Conservation (phyloP, 345 rosid genomes). For the Isatis tinctoria region DNA sequence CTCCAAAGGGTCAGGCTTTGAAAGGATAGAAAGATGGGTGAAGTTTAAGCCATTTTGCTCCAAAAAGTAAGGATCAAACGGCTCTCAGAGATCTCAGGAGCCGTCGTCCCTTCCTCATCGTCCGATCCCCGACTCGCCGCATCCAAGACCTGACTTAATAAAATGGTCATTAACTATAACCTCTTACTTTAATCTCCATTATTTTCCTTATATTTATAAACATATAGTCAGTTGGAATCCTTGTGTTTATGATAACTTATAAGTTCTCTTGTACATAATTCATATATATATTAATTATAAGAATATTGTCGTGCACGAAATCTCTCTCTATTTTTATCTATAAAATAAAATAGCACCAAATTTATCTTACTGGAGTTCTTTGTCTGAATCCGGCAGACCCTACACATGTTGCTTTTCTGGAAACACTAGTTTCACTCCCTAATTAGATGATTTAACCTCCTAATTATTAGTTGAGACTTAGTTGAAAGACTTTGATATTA, state of each 20-base stretch:
- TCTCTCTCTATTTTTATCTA: neutral
- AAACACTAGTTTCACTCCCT: constrained; percentile 24
- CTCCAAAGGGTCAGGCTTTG: constrained; percentile 17
- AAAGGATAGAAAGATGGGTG: constrained; percentile 6
- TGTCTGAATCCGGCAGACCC: constrained; percentile 20
- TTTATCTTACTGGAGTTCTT: neutral
- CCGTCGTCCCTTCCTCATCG: constrained; percentile 28
- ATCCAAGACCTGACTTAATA: neutral
- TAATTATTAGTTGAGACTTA: constrained; percentile 8
- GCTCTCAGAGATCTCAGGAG: constrained; percentile 31
- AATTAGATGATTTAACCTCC: constrained; percentile 1
- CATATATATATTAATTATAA: neutral
- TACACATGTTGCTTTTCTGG: constrained; percentile 33
- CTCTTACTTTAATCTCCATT: constrained; percentile 14
- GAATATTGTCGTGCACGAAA: constrained; percentile 31
- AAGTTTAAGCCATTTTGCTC: constrained; percentile 20
- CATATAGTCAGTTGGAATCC: constrained; percentile 13
- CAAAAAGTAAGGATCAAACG: constrained; percentile 31
- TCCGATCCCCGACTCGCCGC: constrained; percentile 35
- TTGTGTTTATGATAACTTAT: constrained; percentile 18
- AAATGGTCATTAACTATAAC: neutral
- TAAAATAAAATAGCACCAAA: neutral
- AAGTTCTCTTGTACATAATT: neutral
- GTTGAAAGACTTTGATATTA: constrained; percentile 1
- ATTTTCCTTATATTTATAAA: neutral